These are phyloP conservation scores for Mycena capillaripes DNA, from an alignment of 768 basidiomycete species.

Conservation along the genomic window DNA sequence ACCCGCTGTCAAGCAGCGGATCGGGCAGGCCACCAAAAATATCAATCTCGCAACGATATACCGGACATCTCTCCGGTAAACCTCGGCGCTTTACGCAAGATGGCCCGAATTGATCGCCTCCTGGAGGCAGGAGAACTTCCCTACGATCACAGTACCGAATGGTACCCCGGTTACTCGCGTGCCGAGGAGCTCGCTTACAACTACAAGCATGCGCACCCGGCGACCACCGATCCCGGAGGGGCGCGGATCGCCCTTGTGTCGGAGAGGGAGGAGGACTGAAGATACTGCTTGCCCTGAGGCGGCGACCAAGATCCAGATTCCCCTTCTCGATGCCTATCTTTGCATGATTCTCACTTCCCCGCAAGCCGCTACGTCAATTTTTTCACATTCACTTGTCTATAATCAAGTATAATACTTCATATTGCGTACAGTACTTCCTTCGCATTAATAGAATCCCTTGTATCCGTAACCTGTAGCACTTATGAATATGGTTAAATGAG, in stretches of 20 bases:
- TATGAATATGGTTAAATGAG: too few species aligned
- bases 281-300: too few species aligned
- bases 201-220: neutral
- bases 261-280: constrained; percentile 11
- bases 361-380: too few species aligned
- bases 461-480: too few species aligned
- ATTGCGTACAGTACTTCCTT: too few species aligned
- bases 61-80: neutral
- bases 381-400: too few species aligned
- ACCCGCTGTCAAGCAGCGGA: neutral
- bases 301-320: too few species aligned
- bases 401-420: too few species aligned
- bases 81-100: neutral
- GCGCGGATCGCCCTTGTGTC: constrained; percentile 1
- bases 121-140: neutral
- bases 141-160: neutral
- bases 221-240: constrained; percentile 2
- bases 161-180: constrained; percentile 2
- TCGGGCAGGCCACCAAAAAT: neutral
- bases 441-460: too few species aligned
- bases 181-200: neutral
- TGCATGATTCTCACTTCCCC: too few species aligned
- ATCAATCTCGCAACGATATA: neutral
- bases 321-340: too few species aligned
- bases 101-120: neutral